Base-by-base conservation (phyloP, 139 green algal species). In the Penium margaritaceum region DNA sequence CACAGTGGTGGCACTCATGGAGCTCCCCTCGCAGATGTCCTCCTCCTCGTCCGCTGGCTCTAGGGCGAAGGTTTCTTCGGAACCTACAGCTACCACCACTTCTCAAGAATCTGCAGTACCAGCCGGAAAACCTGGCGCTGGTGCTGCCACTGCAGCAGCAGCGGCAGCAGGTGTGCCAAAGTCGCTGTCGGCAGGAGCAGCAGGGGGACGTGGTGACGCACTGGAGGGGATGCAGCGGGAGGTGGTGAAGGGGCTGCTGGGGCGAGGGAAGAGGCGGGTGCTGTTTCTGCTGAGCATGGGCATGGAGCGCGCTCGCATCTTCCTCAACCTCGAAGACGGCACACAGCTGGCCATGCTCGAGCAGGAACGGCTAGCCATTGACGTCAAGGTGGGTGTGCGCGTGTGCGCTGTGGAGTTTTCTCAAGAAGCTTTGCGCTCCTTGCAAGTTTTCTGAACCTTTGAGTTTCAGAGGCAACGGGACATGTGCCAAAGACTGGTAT, bases 1-100 rank as follows among this genome's bases (percentile, higher is more conserved):
- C 57, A 96, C 91, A 0, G 74, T 97, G 7, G 91, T 85, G 0
- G 89, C 92, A 0, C 72, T 97, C 35, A 96, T 96, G 76, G 83
- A 78, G 4, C 74, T 95, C 24, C 90, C 87, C 0, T 27, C 62
- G 2, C 91, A 96, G 78, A 58, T 96, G 36, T 80, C 33, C 4
- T 35, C 33, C 2, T 21, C 44, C 1, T 21, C n/a, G n/a, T n/a
- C n/a, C n/a, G n/a, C n/a, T n/a, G n/a, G n/a, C n/a, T n/a, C n/a
- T n/a, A n/a, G n/a, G n/a, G n/a, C n/a, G n/a, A n/a, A n/a, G n/a
- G n/a, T n/a, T n/a, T n/a, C n/a, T n/a, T n/a, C n/a, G 6, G 64
- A 27, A 19, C 58, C 63, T 60, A 30, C 63, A 47, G 41, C 0
- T 30, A 67, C 58, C 1, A 38, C 34, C 1, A 2, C 2, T 19